A percentile compares a stretch with the other conserved stretches of the same genome.
phyloP scores from a whole-genome alignment of 768 basidiomycete genomes.

The Amanita subjunquillea region DNA sequence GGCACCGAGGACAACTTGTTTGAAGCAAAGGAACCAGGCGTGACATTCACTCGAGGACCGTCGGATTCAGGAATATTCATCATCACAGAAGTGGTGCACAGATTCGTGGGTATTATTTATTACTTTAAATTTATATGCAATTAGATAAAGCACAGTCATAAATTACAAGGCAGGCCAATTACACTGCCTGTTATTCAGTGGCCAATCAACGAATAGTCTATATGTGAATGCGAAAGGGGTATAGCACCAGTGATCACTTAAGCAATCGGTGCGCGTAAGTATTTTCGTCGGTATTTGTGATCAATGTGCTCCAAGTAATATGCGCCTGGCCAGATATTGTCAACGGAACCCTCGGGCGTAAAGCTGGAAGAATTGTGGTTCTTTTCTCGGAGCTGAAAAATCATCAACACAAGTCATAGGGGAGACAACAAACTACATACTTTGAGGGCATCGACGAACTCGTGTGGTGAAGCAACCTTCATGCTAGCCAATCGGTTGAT shows the following conservation, averaged over 20 bases:
- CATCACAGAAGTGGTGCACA: neutral
- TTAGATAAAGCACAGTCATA: neutral
- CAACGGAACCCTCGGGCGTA: conserved; percentile 74
- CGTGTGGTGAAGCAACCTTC: conserved; percentile 87
- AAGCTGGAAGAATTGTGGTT: conserved; percentile 89
- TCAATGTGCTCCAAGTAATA: conserved; percentile 93
- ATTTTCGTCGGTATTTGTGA: conserved; percentile 85
- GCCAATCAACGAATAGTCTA: neutral
- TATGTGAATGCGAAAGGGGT: conserved; percentile 9
- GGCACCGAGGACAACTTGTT: conserved; percentile 23
- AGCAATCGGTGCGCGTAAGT: conserved; percentile 40
- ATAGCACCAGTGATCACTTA: conserved; percentile 12
- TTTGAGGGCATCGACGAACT: conserved; percentile 68
- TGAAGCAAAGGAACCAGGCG: conserved; percentile 12
- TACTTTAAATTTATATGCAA: neutral
- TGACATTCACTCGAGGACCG: conserved; percentile 14
- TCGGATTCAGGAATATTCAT: conserved; percentile 10
- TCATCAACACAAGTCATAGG: conserved; percentile 3
- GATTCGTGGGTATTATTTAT: neutral
- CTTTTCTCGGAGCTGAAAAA: conserved; percentile 80
- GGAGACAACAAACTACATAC: conserved; percentile 28
- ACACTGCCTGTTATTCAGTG: neutral
- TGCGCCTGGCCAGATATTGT: conserved; percentile 89
- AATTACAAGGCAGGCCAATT: neutral
- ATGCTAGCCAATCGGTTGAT: conserved; percentile 66